phyloP scores from a whole-genome alignment of 2,329 filamentous ascomycete genomes.

The Pezicula radicicola region DNA sequence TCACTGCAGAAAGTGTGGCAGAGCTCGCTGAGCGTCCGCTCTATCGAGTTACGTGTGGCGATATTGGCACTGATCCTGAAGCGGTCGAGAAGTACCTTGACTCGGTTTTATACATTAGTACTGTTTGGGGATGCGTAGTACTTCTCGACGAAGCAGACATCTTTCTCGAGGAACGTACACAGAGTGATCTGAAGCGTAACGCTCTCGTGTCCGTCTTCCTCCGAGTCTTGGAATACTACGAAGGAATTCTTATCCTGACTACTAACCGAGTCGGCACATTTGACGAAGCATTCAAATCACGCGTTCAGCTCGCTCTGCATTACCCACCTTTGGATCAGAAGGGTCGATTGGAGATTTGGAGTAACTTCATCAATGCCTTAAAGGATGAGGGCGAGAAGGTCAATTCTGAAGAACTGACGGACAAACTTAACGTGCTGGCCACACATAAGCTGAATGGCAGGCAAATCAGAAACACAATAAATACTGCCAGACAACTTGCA shows the following conservation, averaged over 20 bases:
- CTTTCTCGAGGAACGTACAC: constrained; percentile 5
- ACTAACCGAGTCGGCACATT: constrained; percentile 33
- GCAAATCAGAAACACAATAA: too few relatives aligned
- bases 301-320: constrained; percentile 29
- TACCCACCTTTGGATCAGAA: too few relatives aligned
- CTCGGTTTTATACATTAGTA: constrained; percentile 4
- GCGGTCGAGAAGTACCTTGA: constrained; percentile 50
- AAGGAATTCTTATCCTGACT: constrained; percentile 37
- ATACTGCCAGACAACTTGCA: too few relatives aligned
- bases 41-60: constrained; percentile 56
- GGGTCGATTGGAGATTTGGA: too few relatives aligned
- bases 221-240: constrained; percentile 36
- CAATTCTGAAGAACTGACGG: too few relatives aligned
- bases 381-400: too few relatives aligned
- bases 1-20: constrained; percentile 52
- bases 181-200: constrained; percentile 7
- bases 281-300: constrained; percentile 33
- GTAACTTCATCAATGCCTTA: too few relatives aligned
- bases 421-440: too few relatives aligned
- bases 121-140: constrained; percentile 61
- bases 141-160: too few relatives aligned
- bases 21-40: constrained; percentile 45
- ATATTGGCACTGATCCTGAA: constrained; percentile 62
- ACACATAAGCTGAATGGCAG: too few relatives aligned
- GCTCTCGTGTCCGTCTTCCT: constrained; percentile 26